Evolutionary conservation across 2,329 filamentous ascomycete genomes (phyloP), one percentile per base, ranked within the genome.

Genomic region (Arthroderma sp.): DNA sequence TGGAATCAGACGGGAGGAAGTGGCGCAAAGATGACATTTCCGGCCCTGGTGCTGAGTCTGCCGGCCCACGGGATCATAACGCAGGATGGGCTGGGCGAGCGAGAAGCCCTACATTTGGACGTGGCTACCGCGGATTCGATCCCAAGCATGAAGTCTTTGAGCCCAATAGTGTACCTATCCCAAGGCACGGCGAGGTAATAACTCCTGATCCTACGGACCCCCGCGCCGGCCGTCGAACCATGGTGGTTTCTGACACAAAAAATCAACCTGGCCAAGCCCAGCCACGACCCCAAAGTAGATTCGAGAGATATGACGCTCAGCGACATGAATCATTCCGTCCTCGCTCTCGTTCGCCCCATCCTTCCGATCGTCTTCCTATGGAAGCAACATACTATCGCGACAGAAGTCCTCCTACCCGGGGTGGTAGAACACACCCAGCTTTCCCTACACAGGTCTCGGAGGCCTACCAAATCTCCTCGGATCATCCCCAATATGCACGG

Each of bases 221-320:
- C 29, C 51, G 51, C 28, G 46, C 46, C 32, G 50, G 44, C 32
- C 53, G 54, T 34, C 51, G 50, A 27, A 11, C 38, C 4, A 40
- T 51, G 10, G 48, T 45, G 7, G 49, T 45, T 40, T 30, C 51
- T 28, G 54, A 55, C 4, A 38, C 50, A 9, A 43, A 51, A 29
- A 45, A 48, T 33, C 43, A 44, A 22, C 8, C 47, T 9, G 50
- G 50, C 8, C 41, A 51, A 4, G 31, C 44, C 8, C 39, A 43
- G 9, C 36, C 5, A 4, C 49, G 54, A 11, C 51, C 57, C 22
- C 45, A 51, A 9, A 59, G 55, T 43, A 50, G 56, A n/a, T 57
- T 55, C 41, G 55, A 56, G 29, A 49, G 56, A 33, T 58, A 58
- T 39, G 55, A 57, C 45, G 51, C 50, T 36, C 50, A 54, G 36